Evolutionary conservation across 1,284 basidiomycete species (phyloP), one percentile per base, ranked within the genome.

Genomic region (Cryptococcus sp.): DNA sequence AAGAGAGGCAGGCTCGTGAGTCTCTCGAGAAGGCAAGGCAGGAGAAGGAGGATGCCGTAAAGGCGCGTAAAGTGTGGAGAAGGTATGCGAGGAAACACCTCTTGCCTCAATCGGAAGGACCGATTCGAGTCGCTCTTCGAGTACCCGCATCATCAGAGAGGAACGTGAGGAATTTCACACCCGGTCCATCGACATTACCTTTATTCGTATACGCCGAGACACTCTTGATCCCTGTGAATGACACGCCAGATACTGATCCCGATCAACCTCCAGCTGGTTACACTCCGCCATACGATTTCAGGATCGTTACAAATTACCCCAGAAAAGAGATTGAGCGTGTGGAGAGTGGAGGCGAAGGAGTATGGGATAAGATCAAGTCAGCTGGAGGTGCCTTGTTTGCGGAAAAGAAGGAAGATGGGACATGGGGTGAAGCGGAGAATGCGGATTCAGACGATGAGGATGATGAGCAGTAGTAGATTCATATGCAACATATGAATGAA

Each of bases 121-220:
- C 63, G 1, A 37, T 70, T 0, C 52, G 67, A 36, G 60, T 72
- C 16, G 66, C 69, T 5, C 36, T 74, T 2, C 59, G 70, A 31
- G 71, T 67, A 2, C 72, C 70, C 1, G 43, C 68, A 9, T 60
- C 57, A 11, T 59, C 70, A 2, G 65, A 67, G 40, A 48, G 70
- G 32, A 58, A 70, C 54, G 52, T 68, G 3, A 51, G 67, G 39
- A 52, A 60, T 7, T 73, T 73, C 51, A 46, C 50, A 4, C 59
- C 65, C 0, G 46, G 49, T 2, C 18, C 49, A 1, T 64, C 62
- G 2, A 73, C 72, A 2, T 36, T 62, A 9, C 48, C 56, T 1
- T 58, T 75, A 7, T 74, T 69, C 56, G 55, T 72, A n/a, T 74
- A 59, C 52, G 69, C 70, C 23, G 72, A 74, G 48, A 74, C 73